A percentile compares a stretch with the other conserved stretches of the same genome.
Conservation (phyloP, 768 basidiomycete genomes). For the Amanita subjunquillea region DNA sequence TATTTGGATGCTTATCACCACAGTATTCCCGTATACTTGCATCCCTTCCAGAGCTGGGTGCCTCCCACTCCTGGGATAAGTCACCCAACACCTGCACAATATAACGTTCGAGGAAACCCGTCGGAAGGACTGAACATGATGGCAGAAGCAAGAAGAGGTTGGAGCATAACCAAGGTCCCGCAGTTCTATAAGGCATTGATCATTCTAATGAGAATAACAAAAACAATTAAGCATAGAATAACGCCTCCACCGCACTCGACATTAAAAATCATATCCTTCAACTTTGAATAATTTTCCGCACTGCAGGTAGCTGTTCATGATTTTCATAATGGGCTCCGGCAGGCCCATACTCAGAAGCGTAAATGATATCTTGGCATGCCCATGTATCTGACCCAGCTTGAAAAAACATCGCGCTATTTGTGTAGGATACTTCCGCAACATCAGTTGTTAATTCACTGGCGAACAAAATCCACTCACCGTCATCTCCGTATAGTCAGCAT, state of each 20-base stretch:
- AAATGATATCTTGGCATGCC: slow-evolving; percentile 88
- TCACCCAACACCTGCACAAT: too few relatives aligned
- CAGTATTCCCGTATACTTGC: too few relatives aligned
- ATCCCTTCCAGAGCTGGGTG: neutral
- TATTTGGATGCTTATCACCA: neutral
- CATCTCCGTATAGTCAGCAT: slow-evolving; percentile 84
- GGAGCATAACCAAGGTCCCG: neutral
- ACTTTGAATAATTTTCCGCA: slow-evolving; percentile 86
- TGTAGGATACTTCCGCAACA: slow-evolving; percentile 65
- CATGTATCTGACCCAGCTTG: slow-evolving; percentile 89
- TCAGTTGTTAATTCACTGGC: neutral
- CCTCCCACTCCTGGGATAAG: too few relatives aligned
- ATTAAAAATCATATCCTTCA: slow-evolving; percentile 73
- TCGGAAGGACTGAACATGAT: neutral
- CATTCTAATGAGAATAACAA: neutral
- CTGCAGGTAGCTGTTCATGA: slow-evolving; percentile 86
- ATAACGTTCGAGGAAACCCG: too few relatives aligned
- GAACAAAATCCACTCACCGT: slow-evolving; percentile 41
- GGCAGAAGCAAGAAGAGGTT: neutral
- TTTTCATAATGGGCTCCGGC: slow-evolving; percentile 80
- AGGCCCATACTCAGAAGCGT: slow-evolving; percentile 91
- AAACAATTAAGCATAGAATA: neutral
- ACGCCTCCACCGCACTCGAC: neutral
- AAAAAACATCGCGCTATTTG: slow-evolving; percentile 84
- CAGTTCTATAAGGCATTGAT: neutral